These are phyloP conservation scores for Xylaria curta DNA, from an alignment of 495 filamentous ascomycete species.

Conservation along the genomic window DNA sequence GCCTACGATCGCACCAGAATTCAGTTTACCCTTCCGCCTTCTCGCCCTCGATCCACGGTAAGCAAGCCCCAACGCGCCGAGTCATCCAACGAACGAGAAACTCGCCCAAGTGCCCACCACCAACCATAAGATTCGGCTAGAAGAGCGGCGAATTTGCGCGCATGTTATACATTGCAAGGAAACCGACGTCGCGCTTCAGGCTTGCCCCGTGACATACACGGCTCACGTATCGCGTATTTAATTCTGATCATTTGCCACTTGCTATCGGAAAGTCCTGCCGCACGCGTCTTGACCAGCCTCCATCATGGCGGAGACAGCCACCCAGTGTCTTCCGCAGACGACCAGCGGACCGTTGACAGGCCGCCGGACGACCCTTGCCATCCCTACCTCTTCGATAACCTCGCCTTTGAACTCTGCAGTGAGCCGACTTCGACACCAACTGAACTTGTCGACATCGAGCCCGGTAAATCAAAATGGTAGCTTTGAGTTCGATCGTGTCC, in stretches of 20 bases:
- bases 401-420: constrained; percentile 32
- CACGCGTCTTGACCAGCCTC: constrained; percentile 4
- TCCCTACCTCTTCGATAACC: constrained; percentile 34
- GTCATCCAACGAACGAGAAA: neutral
- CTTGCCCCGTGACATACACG: constrained; percentile 15
- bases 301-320: constrained; percentile 35
- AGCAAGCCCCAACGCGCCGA: neutral
- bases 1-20: neutral
- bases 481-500: constrained; percentile 91
- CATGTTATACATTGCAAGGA: constrained; percentile 11
- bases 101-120: neutral
- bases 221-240: neutral
- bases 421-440: constrained; percentile 60
- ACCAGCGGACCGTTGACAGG: constrained; percentile 24
- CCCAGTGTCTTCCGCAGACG: constrained; percentile 31
- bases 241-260: constrained; percentile 2
- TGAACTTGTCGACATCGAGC: constrained; percentile 54
- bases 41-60: neutral
- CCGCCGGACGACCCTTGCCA: constrained; percentile 34
- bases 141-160: neutral
- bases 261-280: neutral
- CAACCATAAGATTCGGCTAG: neutral
- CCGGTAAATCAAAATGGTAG: constrained; percentile 94
- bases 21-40: neutral
- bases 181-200: constrained; percentile 4